Percentiles rank a stretch among this genome's conserved stretches.
Conservation (phyloP, 306 rosid species). For the Casuarina equisetifolia region DNA sequence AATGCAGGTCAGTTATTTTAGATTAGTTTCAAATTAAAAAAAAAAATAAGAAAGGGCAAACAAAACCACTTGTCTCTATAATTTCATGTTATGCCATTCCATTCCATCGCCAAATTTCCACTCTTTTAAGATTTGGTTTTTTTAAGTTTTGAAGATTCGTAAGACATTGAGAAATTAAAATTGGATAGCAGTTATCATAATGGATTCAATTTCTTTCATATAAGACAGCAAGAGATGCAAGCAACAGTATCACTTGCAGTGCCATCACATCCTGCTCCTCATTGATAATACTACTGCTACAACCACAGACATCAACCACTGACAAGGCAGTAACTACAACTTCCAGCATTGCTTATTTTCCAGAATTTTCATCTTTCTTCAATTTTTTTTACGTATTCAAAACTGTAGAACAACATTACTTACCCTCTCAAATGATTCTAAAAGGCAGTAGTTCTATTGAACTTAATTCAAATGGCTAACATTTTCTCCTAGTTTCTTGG, state of each 20-base stretch:
- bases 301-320: background rate
- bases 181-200: background rate
- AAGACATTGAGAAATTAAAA: background rate
- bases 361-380: background rate
- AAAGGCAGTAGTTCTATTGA: background rate
- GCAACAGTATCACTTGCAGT: background rate
- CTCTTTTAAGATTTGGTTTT: background rate
- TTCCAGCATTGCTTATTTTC: background rate
- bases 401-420: background rate
- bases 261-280: slow-evolving; percentile 13
- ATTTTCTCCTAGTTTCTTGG: background rate
- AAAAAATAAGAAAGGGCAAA: too few species aligned
- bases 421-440: background rate
- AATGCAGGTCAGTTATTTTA: slow-evolving; percentile 14
- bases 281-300: background rate
- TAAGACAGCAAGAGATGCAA: background rate
- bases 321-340: too few species aligned
- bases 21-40: background rate
- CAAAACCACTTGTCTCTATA: background rate
- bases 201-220: background rate
- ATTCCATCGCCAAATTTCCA: background rate
- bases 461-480: background rate
- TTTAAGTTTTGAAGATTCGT: background rate
- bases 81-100: background rate
- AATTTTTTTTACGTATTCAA: background rate